Percentiles rank a stretch among this genome's conserved stretches.
Conservation (phyloP, 2,329 filamentous ascomycete species). For the Pseudogymnoascus sp. region DNA sequence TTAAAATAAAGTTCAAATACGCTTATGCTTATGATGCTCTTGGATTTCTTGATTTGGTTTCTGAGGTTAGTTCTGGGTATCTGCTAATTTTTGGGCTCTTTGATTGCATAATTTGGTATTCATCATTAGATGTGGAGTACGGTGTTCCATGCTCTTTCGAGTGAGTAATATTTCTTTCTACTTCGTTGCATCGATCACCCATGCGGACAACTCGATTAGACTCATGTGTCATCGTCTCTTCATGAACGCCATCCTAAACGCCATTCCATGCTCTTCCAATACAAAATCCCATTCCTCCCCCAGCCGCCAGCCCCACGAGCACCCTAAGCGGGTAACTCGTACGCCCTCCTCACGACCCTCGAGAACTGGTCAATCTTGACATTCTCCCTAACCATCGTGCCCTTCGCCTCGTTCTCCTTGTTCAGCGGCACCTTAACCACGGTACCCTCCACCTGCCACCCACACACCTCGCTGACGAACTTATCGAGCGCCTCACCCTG, state of each 20-base stretch:
- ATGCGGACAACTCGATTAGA: slow-evolving; percentile 1
- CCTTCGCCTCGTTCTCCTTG: slow-evolving; percentile 95
- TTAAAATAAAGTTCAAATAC: neutral
- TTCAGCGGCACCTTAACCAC: slow-evolving; percentile 76
- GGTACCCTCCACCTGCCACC: slow-evolving; percentile 66
- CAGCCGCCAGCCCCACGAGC: neutral
- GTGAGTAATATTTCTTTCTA: slow-evolving; percentile 6
- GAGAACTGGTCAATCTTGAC: slow-evolving; percentile 84
- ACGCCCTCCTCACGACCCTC: slow-evolving; percentile 72
- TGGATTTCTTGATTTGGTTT: neutral
- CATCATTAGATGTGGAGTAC: neutral
- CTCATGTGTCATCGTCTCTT: slow-evolving; percentile 5
- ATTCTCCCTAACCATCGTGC: slow-evolving; percentile 89
- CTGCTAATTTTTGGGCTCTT: neutral
- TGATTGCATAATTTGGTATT: neutral
- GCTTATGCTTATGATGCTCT: too few relatives aligned
- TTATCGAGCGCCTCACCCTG: slow-evolving; percentile 60
- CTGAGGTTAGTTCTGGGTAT: neutral
- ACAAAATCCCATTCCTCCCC: neutral
- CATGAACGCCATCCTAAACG: slow-evolving; percentile 5
- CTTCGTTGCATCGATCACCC: slow-evolving; percentile 7
- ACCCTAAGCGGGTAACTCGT: slow-evolving; percentile 66
- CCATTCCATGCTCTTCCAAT: slow-evolving; percentile 6
- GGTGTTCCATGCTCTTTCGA: slow-evolving; percentile 6
- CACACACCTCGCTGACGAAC: slow-evolving; percentile 77